These are phyloP conservation scores for Trichoderma orchidacearum DNA, from an alignment of 495 filamentous ascomycete genomes.

Conservation along the genomic window DNA sequence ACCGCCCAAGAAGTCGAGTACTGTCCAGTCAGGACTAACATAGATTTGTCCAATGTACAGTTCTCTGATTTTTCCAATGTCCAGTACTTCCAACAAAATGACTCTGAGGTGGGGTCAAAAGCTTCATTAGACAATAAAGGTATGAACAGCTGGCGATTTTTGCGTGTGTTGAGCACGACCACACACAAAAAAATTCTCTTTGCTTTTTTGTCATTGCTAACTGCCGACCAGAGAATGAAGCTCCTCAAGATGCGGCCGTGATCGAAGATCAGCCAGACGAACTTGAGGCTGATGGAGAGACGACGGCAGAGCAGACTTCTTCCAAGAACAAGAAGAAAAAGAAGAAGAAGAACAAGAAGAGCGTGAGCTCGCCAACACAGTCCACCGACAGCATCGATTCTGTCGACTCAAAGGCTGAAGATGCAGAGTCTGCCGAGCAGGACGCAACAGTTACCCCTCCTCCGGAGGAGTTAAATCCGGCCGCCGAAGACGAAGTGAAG, in stretches of 20 bases:
- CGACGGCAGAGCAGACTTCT: background rate
- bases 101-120: slow-evolving; percentile 18
- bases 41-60: slow-evolving; percentile 18
- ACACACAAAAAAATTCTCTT: slow-evolving; percentile 4
- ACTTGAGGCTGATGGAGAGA: slow-evolving; percentile 2
- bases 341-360: slow-evolving; percentile 5
- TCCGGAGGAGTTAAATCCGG: background rate
- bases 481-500: background rate
- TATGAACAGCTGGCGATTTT: background rate
- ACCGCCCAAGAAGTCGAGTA: slow-evolving; percentile 18
- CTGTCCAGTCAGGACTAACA: slow-evolving; percentile 21
- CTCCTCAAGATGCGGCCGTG: slow-evolving; percentile 2
- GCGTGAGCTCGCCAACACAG: background rate
- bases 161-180: too few relatives aligned
- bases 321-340: slow-evolving; percentile 3
- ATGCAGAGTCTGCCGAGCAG: slow-evolving; percentile 2
- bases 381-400: background rate
- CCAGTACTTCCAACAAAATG: slow-evolving; percentile 17
- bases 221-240: slow-evolving; percentile 6
- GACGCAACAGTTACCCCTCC: slow-evolving; percentile 3
- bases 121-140: slow-evolving; percentile 10
- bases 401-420: background rate
- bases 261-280: slow-evolving; percentile 5
- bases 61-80: slow-evolving; percentile 25
- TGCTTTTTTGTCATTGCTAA: slow-evolving; percentile 7